A percentile compares a stretch with the other conserved stretches of the same genome.
These are phyloP conservation scores for Daedaleopsis nitida DNA, from an alignment of 768 basidiomycete species.

Conservation along the genomic window DNA sequence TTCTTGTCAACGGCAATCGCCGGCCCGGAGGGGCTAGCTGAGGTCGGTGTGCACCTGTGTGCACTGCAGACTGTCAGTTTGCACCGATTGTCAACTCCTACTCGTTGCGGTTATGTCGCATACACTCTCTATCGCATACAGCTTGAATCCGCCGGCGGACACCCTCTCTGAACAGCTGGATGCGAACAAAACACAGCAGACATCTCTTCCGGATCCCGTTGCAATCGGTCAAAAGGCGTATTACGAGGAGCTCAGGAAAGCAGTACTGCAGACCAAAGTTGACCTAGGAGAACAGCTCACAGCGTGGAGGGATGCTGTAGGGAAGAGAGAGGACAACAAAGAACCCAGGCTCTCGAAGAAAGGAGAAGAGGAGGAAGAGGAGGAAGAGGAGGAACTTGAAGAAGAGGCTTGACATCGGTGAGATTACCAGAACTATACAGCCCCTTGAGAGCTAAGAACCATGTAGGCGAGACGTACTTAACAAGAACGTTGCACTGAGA, in stretches of 20 bases:
- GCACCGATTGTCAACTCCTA: conserved; percentile 2
- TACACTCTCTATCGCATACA: conserved; percentile 44
- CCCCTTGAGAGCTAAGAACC: too few species aligned
- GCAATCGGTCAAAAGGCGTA: conserved; percentile 37
- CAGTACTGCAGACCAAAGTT: conserved; percentile 54
- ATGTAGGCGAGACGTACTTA: too few species aligned
- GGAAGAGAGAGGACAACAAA: conserved; percentile 62
- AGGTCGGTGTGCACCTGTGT: too few species aligned
- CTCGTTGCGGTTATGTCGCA: conserved; percentile 10
- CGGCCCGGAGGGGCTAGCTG: conserved; percentile 6
- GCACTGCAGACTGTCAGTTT: too few species aligned
- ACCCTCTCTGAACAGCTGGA: conserved; percentile 15
- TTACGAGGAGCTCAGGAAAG: conserved; percentile 50
- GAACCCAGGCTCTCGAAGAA: conserved; percentile 47
- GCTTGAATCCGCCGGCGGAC: conserved; percentile 44
- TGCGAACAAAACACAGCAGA: conserved; percentile 29
- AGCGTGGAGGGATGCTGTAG: conserved; percentile 72
- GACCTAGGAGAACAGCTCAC: conserved; percentile 70
- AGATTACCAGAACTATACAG: background rate
- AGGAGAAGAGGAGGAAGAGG: conserved; percentile 46
- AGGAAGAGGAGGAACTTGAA: conserved; percentile 51
- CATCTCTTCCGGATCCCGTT: conserved; percentile 21
- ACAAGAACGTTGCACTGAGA: too few species aligned
- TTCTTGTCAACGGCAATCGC: conserved; percentile 21
- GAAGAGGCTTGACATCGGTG: conserved; percentile 18